A percentile compares a stretch with the other conserved stretches of the same genome.
phyloP scores from a whole-genome alignment of 2,329 filamentous ascomycete genomes.

The Paracoccidioides lutzii region DNA sequence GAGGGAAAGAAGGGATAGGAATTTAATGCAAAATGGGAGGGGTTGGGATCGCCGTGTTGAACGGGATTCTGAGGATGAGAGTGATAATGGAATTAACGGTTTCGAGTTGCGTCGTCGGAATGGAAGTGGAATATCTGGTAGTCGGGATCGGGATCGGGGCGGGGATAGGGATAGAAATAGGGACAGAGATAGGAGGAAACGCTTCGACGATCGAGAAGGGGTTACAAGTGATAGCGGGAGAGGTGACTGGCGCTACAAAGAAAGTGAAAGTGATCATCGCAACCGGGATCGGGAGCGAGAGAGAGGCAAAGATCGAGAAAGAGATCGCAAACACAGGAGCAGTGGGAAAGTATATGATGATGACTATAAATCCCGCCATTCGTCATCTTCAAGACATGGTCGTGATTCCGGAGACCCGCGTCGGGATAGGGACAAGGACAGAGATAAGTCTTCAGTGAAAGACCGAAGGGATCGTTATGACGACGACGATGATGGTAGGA shows the following conservation, averaged over 20 bases:
- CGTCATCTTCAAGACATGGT: conserved; percentile 22
- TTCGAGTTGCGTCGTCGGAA: conserved; percentile 27
- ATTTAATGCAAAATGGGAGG: conserved; percentile 28
- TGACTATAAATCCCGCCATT: conserved; percentile 22
- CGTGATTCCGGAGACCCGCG: conserved; percentile 16
- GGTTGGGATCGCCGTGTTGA: conserved; percentile 18
- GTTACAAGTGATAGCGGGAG: conserved; percentile 17
- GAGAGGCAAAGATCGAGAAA: conserved; percentile 13
- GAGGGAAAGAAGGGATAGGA: conserved; percentile 34
- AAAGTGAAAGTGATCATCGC: conserved; percentile 17
- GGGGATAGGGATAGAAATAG: conserved; percentile 14
- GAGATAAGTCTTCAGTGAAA: conserved; percentile 11
- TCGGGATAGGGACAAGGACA: conserved; percentile 18
- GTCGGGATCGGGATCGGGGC: conserved; percentile 12
- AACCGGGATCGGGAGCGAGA: conserved; percentile 20
- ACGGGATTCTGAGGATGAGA: conserved; percentile 22
- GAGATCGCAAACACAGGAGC: conserved; percentile 14
- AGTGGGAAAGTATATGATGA: conserved; percentile 19
- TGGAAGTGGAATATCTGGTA: conserved; percentile 22
- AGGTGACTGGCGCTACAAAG: conserved; percentile 23
- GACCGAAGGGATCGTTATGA: conserved; percentile 15
- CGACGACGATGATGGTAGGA: conserved; percentile 4
- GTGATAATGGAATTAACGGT: conserved; percentile 17
- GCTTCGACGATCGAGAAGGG: conserved; percentile 25
- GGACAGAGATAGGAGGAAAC: conserved; percentile 19